Conservation (phyloP, 768 basidiomycete species). For the Sporobolomyces phaffii region DNA sequence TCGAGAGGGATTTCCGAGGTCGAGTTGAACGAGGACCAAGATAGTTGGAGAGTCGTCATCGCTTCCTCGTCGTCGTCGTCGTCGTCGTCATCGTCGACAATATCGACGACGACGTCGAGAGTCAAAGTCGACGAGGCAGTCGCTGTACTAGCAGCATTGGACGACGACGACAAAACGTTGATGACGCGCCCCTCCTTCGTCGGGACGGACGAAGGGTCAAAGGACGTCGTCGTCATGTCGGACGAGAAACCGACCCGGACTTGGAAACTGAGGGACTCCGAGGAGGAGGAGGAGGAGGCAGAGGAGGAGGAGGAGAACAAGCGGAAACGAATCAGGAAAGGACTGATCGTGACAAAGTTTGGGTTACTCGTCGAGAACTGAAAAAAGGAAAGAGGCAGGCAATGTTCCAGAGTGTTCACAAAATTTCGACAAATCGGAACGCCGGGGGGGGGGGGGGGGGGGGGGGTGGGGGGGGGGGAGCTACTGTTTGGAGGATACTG, state of each 20-base stretch:
- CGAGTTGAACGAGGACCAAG: constrained; percentile 1
- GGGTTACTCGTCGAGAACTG: background rate
- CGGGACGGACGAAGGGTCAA: too few relatives aligned
- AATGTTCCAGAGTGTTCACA: too few relatives aligned
- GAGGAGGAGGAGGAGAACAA: background rate
- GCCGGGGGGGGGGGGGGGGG: too few relatives aligned
- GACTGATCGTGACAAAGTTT: constrained; percentile 8
- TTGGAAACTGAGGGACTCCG: background rate
- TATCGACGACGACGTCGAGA: background rate
- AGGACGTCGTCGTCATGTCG: too few relatives aligned
- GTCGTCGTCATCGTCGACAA: background rate
- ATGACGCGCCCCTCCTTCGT: too few relatives aligned
- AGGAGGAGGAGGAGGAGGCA: background rate
- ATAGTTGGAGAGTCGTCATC: background rate
- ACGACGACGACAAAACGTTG: background rate
- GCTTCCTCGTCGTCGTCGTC: background rate
- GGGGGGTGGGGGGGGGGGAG: too few relatives aligned
- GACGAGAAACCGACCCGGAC: background rate
- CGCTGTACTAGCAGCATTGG: too few relatives aligned
- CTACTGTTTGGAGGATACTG: too few relatives aligned
- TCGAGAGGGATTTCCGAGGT: background rate
- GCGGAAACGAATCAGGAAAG: background rate
- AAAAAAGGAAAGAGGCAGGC: too few relatives aligned
- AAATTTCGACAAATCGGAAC: too few relatives aligned
- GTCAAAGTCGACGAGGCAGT: too few relatives aligned